phyloP scores from a whole-genome alignment of 495 filamentous ascomycete species.

The Xylaria bambusicola region DNA sequence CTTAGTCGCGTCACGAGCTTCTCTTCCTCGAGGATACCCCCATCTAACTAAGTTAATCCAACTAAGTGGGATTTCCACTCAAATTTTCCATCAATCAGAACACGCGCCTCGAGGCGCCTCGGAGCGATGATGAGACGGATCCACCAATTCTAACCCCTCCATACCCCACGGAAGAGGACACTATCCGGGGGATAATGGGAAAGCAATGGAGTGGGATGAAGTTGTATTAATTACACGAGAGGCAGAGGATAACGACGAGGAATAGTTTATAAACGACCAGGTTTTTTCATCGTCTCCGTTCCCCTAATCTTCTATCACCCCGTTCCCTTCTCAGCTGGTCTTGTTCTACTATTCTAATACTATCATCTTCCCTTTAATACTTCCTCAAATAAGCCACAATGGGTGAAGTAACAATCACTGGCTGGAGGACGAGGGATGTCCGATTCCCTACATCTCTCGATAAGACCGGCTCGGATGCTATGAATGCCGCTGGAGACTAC shows the following conservation, averaged over 20 bases:
- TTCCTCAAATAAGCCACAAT: constrained; percentile 28
- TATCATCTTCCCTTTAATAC: neutral
- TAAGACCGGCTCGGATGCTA: constrained; percentile 94
- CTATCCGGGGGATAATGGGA: neutral
- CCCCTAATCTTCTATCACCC: neutral
- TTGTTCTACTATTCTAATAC: neutral
- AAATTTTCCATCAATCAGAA: constrained; percentile 45
- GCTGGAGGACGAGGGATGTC: constrained; percentile 79
- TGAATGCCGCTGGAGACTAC: constrained; percentile 95
- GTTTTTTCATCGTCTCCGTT: neutral
- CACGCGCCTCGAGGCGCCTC: neutral
- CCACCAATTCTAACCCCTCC: constrained; percentile 15
- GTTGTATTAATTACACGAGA: neutral
- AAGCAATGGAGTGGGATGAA: constrained; percentile 8
- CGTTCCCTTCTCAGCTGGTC: neutral
- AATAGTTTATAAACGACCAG: neutral
- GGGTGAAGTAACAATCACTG: constrained; percentile 76
- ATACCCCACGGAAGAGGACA: constrained; percentile 17
- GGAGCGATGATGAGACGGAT: constrained; percentile 15
- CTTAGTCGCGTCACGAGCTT: neutral
- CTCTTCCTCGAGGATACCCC: neutral
- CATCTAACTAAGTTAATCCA: neutral
- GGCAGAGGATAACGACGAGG: neutral
- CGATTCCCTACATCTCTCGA: constrained; percentile 93
- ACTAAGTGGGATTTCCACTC: neutral